Conservation (phyloP, 768 basidiomycete species). For the Saitozyma sp. region DNA sequence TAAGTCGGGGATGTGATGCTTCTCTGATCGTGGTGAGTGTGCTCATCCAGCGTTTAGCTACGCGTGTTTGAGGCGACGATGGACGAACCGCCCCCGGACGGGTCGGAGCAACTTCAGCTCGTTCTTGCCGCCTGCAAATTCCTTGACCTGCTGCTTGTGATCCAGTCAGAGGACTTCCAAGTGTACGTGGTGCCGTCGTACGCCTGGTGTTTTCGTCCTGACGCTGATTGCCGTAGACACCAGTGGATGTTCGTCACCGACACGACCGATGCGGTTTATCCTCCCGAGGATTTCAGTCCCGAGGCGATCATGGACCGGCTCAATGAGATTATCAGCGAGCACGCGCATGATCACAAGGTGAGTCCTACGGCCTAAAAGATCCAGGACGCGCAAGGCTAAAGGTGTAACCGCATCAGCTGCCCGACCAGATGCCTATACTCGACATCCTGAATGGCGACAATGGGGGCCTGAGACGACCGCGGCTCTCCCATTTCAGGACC, state of each 20-base stretch:
- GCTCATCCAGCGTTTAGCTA: conserved; percentile 50
- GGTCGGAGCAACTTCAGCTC: conserved; percentile 78
- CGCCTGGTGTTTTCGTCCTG: conserved; percentile 1
- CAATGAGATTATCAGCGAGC: conserved; percentile 71
- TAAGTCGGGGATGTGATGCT: conserved; percentile 50
- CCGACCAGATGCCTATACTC: too few species aligned
- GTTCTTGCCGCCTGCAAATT: conserved; percentile 90
- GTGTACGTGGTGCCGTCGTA: conserved; percentile 60
- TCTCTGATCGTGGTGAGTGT: neutral
- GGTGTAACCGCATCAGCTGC: too few species aligned
- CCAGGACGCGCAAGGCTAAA: too few species aligned
- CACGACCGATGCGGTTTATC: conserved; percentile 91
- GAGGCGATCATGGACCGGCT: conserved; percentile 89
- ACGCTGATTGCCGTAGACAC: conserved; percentile 57
- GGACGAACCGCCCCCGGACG: conserved; percentile 69
- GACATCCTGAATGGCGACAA: conserved; percentile 6
- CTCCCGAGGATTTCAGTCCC: conserved; percentile 73
- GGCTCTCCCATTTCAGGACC: conserved; percentile 67
- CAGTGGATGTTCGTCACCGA: conserved; percentile 99
- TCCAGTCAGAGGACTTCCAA: conserved; percentile 97
- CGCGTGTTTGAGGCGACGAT: conserved; percentile 85
- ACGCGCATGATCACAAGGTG: conserved; percentile 6
- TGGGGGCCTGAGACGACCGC: conserved; percentile 65
- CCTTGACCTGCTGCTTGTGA: conserved; percentile 82
- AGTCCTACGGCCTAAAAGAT: neutral